Conservation (phyloP, 129 eudicot species). For the Escallonia herrerae region DNA sequence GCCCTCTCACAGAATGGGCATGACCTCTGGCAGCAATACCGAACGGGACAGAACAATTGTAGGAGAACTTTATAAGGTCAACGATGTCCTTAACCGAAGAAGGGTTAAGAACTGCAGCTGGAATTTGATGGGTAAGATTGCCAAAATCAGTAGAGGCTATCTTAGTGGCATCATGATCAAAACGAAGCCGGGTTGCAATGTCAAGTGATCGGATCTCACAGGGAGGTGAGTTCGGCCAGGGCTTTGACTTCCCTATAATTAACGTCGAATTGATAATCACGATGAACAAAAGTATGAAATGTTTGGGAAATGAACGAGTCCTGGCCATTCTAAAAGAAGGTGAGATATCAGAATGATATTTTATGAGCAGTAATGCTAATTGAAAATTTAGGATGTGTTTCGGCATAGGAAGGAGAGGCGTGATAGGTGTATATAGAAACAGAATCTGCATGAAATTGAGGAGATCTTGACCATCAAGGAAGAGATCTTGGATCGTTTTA, state of each 20-base stretch:
- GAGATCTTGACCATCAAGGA: too few relatives aligned
- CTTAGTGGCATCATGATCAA: conserved; percentile 28
- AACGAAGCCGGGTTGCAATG: conserved; percentile 24
- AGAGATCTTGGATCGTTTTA: too few relatives aligned
- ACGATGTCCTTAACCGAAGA: conserved; percentile 42
- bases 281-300: neutral
- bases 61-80: conserved; percentile 45
- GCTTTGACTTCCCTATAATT: conserved; percentile 9
- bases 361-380: too few relatives aligned
- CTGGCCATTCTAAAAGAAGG: too few relatives aligned
- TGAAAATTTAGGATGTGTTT: too few relatives aligned
- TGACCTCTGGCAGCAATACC: conserved; percentile 41
- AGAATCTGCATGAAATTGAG: too few relatives aligned
- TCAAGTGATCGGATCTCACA: too few relatives aligned
- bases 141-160: conserved; percentile 73
- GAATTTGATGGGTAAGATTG: conserved; percentile 34
- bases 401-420: too few relatives aligned
- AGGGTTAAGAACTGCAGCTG: conserved; percentile 63
- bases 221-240: too few relatives aligned
- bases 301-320: conserved; percentile 2
- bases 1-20: conserved; percentile 7
- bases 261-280: conserved; percentile 12
- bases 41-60: conserved; percentile 37
- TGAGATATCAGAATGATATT: too few relatives aligned
- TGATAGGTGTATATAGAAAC: too few relatives aligned